Evolutionary conservation across 1,284 basidiomycete genomes (phyloP), one percentile per base, ranked within the genome.

Genomic region (Cystobasidium pallidum): DNA sequence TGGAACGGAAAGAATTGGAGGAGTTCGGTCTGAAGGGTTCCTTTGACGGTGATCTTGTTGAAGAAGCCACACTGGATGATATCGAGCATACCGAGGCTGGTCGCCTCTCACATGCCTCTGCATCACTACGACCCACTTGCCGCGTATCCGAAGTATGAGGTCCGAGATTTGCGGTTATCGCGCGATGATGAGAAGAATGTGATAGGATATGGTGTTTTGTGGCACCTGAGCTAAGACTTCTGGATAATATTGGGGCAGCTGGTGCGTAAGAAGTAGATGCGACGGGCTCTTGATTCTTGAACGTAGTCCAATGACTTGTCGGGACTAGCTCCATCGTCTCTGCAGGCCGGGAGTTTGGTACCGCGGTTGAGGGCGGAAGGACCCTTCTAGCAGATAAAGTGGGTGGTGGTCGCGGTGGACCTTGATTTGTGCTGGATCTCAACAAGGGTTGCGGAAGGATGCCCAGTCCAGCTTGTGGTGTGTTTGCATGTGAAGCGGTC

Each of bases 21-120:
- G 62, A 52, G 7, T 43, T 49, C n/a, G 62, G 62, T 43, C 39
- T 49, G 47, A 64, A 64, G 15, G 45, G 62, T 41, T 64, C 62
- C 19, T 51, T 32, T 13, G 43, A 17, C 6, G 62, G 47, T 1
- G 28, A 49, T 36, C 28, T 49, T 17, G 62, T 51, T 15, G 62
- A 13, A 26, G 47, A 24, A 26, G 30, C 17, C 32, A 32, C 13
- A 26, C 26, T 34, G 17, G 43, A 49, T 3, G 43, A 17, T 6
- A 51, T 13, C 21, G 45, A 51, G 28, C 43, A 51, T 7, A 47
- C 43, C 24, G 47, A 64, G 8, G 47, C 32, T 3, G 62, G 62
- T 15, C 62, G 62, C 3, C 32, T 19, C 3, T 15, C 13, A 19
- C 17, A 4, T 6, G 21, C 17, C 32, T 59, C 52, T 13, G 7